These are phyloP conservation scores for Pseudogymnoascus sp. DNA, from an alignment of 2,329 filamentous ascomycete genomes.

Conservation along the genomic window DNA sequence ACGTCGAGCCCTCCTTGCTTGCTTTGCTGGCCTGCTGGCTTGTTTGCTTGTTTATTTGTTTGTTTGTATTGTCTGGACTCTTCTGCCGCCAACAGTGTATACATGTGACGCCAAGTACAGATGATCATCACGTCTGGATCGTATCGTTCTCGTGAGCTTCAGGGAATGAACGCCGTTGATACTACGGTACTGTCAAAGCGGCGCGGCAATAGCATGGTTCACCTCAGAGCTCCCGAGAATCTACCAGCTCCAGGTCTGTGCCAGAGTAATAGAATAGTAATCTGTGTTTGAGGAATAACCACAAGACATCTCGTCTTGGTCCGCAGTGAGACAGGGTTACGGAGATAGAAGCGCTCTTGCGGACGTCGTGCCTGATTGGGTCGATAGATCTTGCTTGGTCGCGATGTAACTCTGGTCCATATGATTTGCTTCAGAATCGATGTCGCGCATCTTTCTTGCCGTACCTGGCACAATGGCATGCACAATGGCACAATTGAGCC, in stretches of 20 bases:
- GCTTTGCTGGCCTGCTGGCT: not conserved
- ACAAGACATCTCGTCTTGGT: not conserved
- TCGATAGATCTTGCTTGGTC: not conserved
- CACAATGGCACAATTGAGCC: not conserved
- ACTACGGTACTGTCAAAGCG: not conserved
- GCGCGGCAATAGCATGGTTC: not conserved
- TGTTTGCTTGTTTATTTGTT: not conserved
- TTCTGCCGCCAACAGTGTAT: not conserved
- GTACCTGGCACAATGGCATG: too few species aligned
- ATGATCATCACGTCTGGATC: not conserved
- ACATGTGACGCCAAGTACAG: not conserved
- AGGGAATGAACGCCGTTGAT: not conserved
- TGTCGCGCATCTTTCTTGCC: not conserved
- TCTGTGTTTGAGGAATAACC: not conserved
- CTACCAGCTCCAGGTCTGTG: not conserved
- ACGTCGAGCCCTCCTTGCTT: not conserved
- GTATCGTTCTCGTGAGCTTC: not conserved
- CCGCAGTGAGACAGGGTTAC: constrained; percentile 4
- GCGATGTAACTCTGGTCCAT: not conserved
- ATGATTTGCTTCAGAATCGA: constrained; percentile 2
- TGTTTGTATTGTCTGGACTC: constrained; percentile 1
- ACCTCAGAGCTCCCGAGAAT: not conserved
- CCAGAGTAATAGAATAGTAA: not conserved
- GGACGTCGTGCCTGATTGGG: not conserved
- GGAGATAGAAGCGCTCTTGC: constrained; percentile 7